Conservation (phyloP, 2,329 filamentous ascomycete genomes). For the Dendryphion nanum region DNA sequence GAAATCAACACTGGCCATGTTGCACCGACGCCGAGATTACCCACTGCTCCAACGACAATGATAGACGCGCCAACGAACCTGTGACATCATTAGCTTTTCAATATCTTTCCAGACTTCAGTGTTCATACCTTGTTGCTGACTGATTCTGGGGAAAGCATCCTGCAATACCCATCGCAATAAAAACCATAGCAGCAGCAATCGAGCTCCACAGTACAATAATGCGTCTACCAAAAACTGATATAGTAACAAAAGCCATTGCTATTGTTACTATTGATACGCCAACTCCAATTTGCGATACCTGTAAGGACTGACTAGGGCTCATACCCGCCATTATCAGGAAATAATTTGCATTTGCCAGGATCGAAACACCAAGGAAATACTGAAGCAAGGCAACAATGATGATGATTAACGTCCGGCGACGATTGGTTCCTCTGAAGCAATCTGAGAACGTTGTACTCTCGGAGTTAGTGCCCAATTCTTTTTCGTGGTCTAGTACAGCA, state of each 20-base stretch:
- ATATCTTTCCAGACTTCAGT: neutral
- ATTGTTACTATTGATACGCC: slow-evolving; percentile 6
- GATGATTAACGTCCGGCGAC: slow-evolving; percentile 69
- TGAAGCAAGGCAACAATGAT: slow-evolving; percentile 25
- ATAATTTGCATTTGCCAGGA: slow-evolving; percentile 7
- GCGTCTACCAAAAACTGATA: slow-evolving; percentile 4
- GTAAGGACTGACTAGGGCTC: slow-evolving; percentile 6
- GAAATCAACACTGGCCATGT: slow-evolving; percentile 81
- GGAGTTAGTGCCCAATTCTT: neutral
- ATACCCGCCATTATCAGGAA: slow-evolving; percentile 8
- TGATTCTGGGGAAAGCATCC: slow-evolving; percentile 3
- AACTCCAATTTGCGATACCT: slow-evolving; percentile 6
- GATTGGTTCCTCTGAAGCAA: slow-evolving; percentile 75
- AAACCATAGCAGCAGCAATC: slow-evolving; percentile 5
- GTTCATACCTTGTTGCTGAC: neutral
- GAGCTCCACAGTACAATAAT: slow-evolving; percentile 3
- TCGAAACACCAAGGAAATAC: slow-evolving; percentile 7
- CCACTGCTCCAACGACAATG: slow-evolving; percentile 46
- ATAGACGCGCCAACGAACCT: neutral
- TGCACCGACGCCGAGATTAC: slow-evolving; percentile 79
- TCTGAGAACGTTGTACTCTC: slow-evolving; percentile 43
- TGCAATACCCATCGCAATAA: slow-evolving; percentile 2
- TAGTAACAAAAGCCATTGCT: slow-evolving; percentile 4
- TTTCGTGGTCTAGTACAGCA: slow-evolving; percentile 6
- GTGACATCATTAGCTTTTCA: neutral